Conservation (phyloP, 2,329 filamentous ascomycete species). For the Verticillium alfalfae region DNA sequence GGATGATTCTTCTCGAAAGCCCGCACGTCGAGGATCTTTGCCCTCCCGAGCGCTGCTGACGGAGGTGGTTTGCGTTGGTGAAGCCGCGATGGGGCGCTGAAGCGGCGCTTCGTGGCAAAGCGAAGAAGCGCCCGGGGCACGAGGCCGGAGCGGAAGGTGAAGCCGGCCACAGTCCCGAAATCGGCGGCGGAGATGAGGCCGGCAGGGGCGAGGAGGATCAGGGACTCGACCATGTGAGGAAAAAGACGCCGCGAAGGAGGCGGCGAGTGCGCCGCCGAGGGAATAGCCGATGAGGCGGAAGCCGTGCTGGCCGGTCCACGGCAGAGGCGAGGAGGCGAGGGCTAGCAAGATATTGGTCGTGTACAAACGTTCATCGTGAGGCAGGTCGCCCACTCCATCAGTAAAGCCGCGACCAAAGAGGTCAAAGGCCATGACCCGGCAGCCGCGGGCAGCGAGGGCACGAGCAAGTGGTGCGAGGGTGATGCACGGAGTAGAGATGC, state of each 20-base stretch:
- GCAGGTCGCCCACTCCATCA: slow-evolving; percentile 58
- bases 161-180: slow-evolving; percentile 42
- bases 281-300: slow-evolving; percentile 75
- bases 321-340: slow-evolving; percentile 61
- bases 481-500: slow-evolving; percentile 77
- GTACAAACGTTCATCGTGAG: slow-evolving; percentile 71
- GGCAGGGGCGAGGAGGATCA: slow-evolving; percentile 74
- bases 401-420: slow-evolving; percentile 66
- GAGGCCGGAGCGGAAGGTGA: slow-evolving; percentile 49
- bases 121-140: slow-evolving; percentile 47
- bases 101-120: slow-evolving; percentile 40
- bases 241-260: slow-evolving; percentile 69
- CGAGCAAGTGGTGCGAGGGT: slow-evolving; percentile 64
- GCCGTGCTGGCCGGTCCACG: slow-evolving; percentile 55
- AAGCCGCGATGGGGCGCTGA: slow-evolving; percentile 43
- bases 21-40: slow-evolving; percentile 30
- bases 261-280: slow-evolving; percentile 72
- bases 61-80: slow-evolving; percentile 18
- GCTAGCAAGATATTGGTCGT: slow-evolving; percentile 66
- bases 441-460: slow-evolving; percentile 61
- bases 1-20: slow-evolving; percentile 33
- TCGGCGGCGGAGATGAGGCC: slow-evolving; percentile 61
- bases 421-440: slow-evolving; percentile 76
- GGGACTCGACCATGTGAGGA: slow-evolving; percentile 60
- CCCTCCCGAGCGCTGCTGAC: slow-evolving; percentile 12